Evolutionary conservation across 2,329 filamentous ascomycete genomes (phyloP).

Genomic region (Ceratocystis colombiana): DNA sequence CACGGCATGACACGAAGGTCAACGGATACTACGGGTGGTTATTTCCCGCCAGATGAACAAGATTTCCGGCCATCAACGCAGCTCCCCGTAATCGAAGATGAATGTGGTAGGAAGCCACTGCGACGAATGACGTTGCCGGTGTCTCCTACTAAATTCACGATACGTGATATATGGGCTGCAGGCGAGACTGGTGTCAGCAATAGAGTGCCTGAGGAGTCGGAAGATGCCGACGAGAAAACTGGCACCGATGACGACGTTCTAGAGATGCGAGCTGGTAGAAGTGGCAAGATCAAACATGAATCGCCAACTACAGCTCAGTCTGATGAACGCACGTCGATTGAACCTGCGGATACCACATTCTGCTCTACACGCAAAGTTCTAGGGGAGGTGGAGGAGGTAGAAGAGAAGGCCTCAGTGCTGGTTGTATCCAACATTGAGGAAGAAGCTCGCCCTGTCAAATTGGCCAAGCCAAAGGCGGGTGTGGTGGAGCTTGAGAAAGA

Average conservation of each 20-base stretch:
- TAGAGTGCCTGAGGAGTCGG: constrained; percentile 3
- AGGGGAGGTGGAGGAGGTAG: constrained; percentile 11
- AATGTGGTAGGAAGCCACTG: constrained; percentile 23
- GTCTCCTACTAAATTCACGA: constrained; percentile 23
- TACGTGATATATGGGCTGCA: constrained; percentile 23
- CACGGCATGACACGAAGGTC: constrained; percentile 24
- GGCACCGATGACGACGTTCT: constrained; percentile 19
- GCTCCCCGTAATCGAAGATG: constrained; percentile 23
- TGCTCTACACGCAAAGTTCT: constrained; percentile 18
- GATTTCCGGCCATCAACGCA: constrained; percentile 17
- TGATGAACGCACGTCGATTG: background rate
- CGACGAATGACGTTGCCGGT: constrained; percentile 24
- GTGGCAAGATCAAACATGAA: background rate
- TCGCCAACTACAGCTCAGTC: background rate
- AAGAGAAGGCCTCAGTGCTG: constrained; percentile 18
- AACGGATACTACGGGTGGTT: constrained; percentile 20
- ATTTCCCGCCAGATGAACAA: constrained; percentile 10
- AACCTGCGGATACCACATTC: background rate
- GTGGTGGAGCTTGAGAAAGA: background rate
- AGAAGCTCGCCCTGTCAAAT: background rate
- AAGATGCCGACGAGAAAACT: constrained; percentile 14
- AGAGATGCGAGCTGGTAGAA: constrained; percentile 21
- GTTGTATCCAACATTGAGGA: background rate
- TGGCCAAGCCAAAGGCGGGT: background rate
- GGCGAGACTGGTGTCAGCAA: constrained; percentile 14